Conservation (phyloP, 2,329 filamentous ascomycete species). For the Cordyceps pruinosa region DNA sequence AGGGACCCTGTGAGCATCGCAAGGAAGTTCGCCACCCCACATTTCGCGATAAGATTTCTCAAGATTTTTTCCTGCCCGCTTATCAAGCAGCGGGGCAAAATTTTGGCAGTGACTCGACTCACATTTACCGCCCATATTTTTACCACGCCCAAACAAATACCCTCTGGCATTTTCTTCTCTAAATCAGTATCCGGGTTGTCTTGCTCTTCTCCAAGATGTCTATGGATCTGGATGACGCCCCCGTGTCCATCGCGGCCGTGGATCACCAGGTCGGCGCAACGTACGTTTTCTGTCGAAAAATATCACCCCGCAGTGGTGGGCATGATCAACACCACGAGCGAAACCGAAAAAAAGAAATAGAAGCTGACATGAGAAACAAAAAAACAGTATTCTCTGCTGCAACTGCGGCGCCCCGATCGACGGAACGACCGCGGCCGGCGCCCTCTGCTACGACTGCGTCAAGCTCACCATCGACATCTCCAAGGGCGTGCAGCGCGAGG, state of each 20-base stretch:
- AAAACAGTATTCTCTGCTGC: constrained; percentile 96
- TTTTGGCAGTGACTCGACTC: constrained; percentile 16
- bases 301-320: constrained; percentile 9
- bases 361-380: too few species aligned
- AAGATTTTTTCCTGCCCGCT: constrained; percentile 18
- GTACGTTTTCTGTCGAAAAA: constrained; percentile 24
- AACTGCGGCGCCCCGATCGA: constrained; percentile 96
- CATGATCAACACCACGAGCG: background rate
- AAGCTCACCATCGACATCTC: constrained; percentile 93
- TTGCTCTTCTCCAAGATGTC: constrained; percentile 26
- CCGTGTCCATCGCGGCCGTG: constrained; percentile 30
- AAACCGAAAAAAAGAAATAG: too few species aligned
- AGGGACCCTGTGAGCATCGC: too few species aligned
- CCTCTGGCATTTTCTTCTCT: background rate
- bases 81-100: constrained; percentile 34
- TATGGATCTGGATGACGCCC: constrained; percentile 39
- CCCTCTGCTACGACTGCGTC: constrained; percentile 92
- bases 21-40: constrained; percentile 10
- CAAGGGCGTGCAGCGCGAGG: constrained; percentile 83
- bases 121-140: constrained; percentile 13
- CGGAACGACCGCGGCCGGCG: constrained; percentile 76
- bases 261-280: constrained; percentile 32
- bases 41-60: constrained; percentile 22
- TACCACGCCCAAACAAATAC: constrained; percentile 13
- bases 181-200: background rate